Conservation (phyloP, 73 alveolate genomes). For the Paramecium caudatum region DNA sequence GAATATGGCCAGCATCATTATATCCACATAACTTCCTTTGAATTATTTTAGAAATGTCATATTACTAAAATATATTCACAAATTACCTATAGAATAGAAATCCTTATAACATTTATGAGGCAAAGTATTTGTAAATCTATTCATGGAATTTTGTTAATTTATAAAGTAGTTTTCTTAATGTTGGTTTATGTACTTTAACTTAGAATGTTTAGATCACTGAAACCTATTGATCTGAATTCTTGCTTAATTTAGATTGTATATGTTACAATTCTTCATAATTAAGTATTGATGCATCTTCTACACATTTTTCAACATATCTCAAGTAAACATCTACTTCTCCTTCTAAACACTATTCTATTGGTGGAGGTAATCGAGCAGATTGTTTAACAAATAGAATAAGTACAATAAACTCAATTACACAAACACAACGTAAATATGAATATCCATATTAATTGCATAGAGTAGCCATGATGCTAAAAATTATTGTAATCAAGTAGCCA, state of each 20-base stretch:
- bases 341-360: neutral
- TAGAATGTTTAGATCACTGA: constrained; percentile 2
- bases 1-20: neutral
- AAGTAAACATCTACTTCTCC: neutral
- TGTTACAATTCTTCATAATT: constrained; percentile 19
- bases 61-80: neutral
- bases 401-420: neutral
- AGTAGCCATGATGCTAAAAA: neutral
- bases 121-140: constrained; percentile 15
- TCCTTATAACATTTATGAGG: neutral
- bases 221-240: constrained; percentile 1
- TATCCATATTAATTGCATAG: neutral
- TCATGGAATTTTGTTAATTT: neutral
- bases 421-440: neutral
- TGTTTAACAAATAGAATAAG: neutral
- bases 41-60: neutral
- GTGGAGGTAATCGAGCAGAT: constrained; percentile 19
- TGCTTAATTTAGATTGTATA: neutral
- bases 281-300: neutral
- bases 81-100: constrained; percentile 33
- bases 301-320: constrained; percentile 29
- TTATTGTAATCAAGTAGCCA: constrained; percentile 13
- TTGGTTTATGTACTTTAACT: constrained; percentile 8
- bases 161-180: neutral
- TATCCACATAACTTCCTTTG: neutral